phyloP scores from a whole-genome alignment of 1,284 basidiomycete genomes.

The Ganoderma sinense region DNA sequence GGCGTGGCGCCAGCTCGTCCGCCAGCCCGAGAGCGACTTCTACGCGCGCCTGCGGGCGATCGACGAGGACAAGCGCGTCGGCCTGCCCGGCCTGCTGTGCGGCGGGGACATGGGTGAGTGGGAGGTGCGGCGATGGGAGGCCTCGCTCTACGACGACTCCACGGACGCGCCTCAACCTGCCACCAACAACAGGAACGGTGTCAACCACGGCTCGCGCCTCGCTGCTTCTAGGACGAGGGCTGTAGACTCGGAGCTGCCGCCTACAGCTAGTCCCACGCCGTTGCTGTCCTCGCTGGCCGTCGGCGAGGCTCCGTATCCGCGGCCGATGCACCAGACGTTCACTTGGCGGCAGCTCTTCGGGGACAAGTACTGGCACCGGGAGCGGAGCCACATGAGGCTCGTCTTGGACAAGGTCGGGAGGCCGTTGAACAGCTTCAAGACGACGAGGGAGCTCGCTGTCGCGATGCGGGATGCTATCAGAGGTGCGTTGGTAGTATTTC shows the following conservation, averaged over 20 bases:
- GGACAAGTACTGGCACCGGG: slow-evolving; percentile 1
- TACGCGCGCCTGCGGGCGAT: slow-evolving; percentile 16
- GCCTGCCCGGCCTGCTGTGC: slow-evolving; percentile 6
- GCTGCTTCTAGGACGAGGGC: neutral
- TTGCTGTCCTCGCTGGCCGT: neutral
- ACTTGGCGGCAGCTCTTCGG: slow-evolving; percentile 7
- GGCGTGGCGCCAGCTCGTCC: slow-evolving; percentile 22
- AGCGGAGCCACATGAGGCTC: slow-evolving; percentile 27
- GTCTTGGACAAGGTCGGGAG: slow-evolving; percentile 23
- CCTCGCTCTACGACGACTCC: neutral
- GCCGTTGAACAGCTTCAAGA: slow-evolving; percentile 19
- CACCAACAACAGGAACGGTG: no score
- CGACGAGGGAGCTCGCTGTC: slow-evolving; percentile 24
- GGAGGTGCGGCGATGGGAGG: slow-evolving; percentile 17
- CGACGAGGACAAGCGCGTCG: neutral
- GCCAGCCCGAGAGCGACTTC: slow-evolving; percentile 15
- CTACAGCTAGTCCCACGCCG: neutral
- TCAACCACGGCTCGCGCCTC: neutral
- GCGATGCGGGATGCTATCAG: slow-evolving; percentile 25
- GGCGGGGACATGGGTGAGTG: slow-evolving; percentile 17
- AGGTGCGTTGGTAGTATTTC: slow-evolving; percentile 8
- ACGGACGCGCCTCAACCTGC: neutral
- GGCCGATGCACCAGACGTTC: slow-evolving; percentile 16
- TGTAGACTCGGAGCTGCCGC: neutral
- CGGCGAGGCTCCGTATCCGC: neutral